Evolutionary conservation across 306 rosid genomes (phyloP), one percentile per base, ranked within the genome.

Genomic region (Citrullus mucosospermus): DNA sequence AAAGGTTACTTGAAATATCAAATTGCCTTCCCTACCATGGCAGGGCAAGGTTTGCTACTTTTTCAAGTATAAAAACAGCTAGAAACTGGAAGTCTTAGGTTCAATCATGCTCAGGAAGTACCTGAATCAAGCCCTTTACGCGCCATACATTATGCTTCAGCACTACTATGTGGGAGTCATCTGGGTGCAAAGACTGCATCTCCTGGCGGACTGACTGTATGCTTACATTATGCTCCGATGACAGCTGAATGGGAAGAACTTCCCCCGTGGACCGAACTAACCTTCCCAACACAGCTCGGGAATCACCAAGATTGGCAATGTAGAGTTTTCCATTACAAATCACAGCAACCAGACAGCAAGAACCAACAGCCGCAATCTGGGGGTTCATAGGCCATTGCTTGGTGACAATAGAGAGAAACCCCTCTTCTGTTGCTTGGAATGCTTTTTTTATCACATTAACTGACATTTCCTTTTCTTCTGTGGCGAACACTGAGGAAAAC

Each of bases 91-190:
- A 75, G 20, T 41, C 18, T 60, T 9, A 44, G 75, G 38, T 22
- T 50, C 43, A 50, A 6, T 14, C 43, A 48, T 2, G 44, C 25
- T 28, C 13, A 9, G 44, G 36, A 74, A 28, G 44, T 89, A 92
- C 98, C 96, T 94, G 97, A 86, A 94, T 94, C 85, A 94, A 87
- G 76, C 98, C 98, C 90, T 92, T 94, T 80, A 92, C 98, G 5
- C 97, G 98, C 98, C 98, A 94, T 50, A 94, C 98, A 66, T 94
- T 91, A 82, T 92, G 98, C 88, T 92, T 94, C 46, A 90, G 84
- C 81, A 94, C 96, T 74, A 94, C 98, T 0, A 94, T 92, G 20
- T 68, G 88, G 0, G 96, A 75, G 85, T 94, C 98, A 81, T 94
- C 97, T 0, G 98, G 97, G 84, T 94, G 98, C 92, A 83, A 75